Evolutionary conservation across 371 early-diverging fungal species (phyloP).

Genomic region (Mucor plumbeus): DNA sequence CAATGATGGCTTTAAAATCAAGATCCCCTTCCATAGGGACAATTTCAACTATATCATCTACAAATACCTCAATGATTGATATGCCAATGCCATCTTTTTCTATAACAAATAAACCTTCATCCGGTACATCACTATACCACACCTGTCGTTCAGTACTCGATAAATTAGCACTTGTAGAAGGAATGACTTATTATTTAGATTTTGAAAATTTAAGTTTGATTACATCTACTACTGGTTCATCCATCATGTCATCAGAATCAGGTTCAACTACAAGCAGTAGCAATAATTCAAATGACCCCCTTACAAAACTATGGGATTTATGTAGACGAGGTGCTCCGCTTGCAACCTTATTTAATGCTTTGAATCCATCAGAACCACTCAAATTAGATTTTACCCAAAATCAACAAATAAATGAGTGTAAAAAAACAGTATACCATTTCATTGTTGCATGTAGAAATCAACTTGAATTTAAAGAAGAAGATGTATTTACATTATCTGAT

Average conservation of each 20-base stretch:
- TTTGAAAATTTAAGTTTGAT: constrained; percentile 12
- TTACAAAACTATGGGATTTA: constrained; percentile 84
- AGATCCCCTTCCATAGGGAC: constrained; percentile 41
- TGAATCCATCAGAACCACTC: constrained; percentile 60
- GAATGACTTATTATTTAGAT: constrained; percentile 62
- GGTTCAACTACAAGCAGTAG: constrained; percentile 15
- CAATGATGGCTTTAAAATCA: constrained; percentile 24
- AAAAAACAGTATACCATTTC: constrained; percentile 83
- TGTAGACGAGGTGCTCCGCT: constrained; percentile 89
- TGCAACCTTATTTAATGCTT: constrained; percentile 80
- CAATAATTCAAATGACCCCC: constrained; percentile 67
- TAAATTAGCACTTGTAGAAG: constrained; percentile 62
- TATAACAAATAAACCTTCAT: constrained; percentile 43
- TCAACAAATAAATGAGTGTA: constrained; percentile 66
- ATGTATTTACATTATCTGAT: constrained; percentile 85
- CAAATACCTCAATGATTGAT: constrained; percentile 29
- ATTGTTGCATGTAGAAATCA: constrained; percentile 75
- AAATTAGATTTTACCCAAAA: constrained; percentile 54
- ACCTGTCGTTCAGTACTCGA: constrained; percentile 65
- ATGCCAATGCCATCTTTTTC: constrained; percentile 36
- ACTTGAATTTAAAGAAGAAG: constrained; percentile 72
- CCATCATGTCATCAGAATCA: constrained; percentile 34
- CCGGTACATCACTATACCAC: constrained; percentile 65
- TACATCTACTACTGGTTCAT: constrained; percentile 22
- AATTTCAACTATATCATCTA: constrained; percentile 20